These are phyloP conservation scores for Scutellaria baicalensis DNA, from an alignment of 257 asterid genomes.

Conservation along the genomic window DNA sequence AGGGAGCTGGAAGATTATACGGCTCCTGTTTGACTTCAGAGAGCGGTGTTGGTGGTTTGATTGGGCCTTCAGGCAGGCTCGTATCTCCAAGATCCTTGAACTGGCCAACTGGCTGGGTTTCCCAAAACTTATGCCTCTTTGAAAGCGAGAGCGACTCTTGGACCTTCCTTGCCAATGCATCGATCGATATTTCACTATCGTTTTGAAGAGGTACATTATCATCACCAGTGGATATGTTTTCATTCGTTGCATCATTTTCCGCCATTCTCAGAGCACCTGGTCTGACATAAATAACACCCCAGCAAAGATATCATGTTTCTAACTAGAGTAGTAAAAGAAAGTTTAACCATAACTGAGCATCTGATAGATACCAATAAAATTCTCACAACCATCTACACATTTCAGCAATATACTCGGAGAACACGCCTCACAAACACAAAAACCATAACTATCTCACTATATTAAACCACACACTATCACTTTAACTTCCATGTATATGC, in stretches of 20 bases:
- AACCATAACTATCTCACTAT: background rate
- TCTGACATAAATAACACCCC: slow-evolving; percentile 4
- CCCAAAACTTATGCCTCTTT: slow-evolving; percentile 84
- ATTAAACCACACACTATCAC: background rate
- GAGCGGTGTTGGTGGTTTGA: slow-evolving; percentile 56
- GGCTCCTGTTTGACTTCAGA: slow-evolving; percentile 88
- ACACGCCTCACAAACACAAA: background rate
- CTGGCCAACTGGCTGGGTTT: slow-evolving; percentile 88
- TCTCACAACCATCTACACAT: background rate
- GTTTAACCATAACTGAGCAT: background rate
- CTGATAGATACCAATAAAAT: background rate
- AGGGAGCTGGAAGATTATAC: slow-evolving; percentile 71
- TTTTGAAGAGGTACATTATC: slow-evolving; percentile 29
- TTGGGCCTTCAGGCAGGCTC: slow-evolving; percentile 76
- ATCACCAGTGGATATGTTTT: slow-evolving; percentile 30
- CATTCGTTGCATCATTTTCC: slow-evolving; percentile 33
- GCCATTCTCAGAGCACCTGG: slow-evolving; percentile 34
- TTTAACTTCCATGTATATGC: background rate
- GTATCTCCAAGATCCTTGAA: slow-evolving; percentile 74
- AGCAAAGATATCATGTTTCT: background rate
- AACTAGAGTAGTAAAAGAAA: background rate
- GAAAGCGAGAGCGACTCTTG: slow-evolving; percentile 70
- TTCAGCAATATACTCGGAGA: background rate
- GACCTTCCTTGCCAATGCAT: slow-evolving; percentile 44
- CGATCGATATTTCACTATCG: slow-evolving; percentile 42